A percentile compares a stretch with the other conserved stretches of the same genome.
phyloP scores from a whole-genome alignment of 2,329 filamentous ascomycete genomes.

The Aspergillus brunneoviolaceus region DNA sequence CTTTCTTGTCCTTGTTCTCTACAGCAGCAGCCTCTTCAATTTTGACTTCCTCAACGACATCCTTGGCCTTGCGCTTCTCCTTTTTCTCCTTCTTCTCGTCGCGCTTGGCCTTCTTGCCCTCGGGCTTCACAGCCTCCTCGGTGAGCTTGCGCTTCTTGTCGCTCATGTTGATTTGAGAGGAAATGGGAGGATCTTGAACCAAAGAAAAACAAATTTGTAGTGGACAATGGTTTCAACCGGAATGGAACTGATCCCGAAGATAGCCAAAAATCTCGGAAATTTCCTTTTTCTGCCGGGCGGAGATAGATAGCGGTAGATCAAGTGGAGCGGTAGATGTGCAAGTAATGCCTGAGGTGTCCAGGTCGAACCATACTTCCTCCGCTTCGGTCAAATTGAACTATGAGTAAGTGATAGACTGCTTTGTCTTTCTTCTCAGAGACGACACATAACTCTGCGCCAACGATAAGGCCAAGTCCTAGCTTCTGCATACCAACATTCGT shows the following conservation, averaged over 20 bases:
- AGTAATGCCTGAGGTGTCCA: not conserved
- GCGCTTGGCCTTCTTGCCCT: conserved; percentile 37
- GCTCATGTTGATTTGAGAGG: conserved; percentile 26
- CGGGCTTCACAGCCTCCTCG: conserved; percentile 27
- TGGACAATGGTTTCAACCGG: conserved; percentile 7
- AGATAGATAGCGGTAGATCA: conserved; percentile 24
- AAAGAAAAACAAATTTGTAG: conserved; percentile 4
- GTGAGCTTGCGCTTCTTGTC: conserved; percentile 43
- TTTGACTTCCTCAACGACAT: conserved; percentile 15
- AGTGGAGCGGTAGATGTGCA: not conserved
- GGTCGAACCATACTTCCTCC: not conserved
- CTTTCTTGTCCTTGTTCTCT: conserved; percentile 30
- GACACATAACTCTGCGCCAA: no score
- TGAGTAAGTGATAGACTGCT: not conserved
- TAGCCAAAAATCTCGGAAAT: conserved; percentile 20
- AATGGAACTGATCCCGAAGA: conserved; percentile 23
- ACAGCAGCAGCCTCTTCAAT: conserved; percentile 4
- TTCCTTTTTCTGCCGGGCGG: conserved; percentile 30
- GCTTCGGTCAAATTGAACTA: not conserved
- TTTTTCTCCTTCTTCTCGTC: conserved; percentile 29
- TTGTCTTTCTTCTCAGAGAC: no score
- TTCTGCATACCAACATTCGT: no score
- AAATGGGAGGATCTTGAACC: not conserved
- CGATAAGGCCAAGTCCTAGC: no score
- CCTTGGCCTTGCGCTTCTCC: conserved; percentile 16